Evolutionary conservation across 225 moss, liverwort and hornwort species (phyloP), one percentile per base, ranked within the genome.

Genomic region (Polytrichum commune): DNA sequence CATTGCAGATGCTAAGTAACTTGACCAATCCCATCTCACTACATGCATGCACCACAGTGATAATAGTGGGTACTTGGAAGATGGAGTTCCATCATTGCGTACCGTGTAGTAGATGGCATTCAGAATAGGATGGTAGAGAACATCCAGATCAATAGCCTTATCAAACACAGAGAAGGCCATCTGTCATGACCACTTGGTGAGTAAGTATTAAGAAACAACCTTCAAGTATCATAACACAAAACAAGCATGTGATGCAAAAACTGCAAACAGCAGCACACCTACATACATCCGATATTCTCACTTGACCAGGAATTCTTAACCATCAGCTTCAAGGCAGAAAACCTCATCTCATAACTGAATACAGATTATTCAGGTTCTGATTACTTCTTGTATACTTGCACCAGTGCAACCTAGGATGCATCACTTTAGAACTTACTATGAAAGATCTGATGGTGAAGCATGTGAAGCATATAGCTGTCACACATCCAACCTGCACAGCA

Each of bases 61-160:
- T 46, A 16, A 46, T 16, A 46, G 46, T 46, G 16, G 16, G 0
- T 46, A 13, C 46, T 46, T 46, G 46, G 38, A 46, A 46, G 46
- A 58, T 20, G 1, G 24, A 20, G 22, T 23, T 58, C 7, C 7
- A 58, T 7, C 24, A 58, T 58, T 55, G 20, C 79, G 69, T 89
- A 98, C 97, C 91, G 89, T 95, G 76, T 98, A 98, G 83, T 95
- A 95, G 64, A 98, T 88, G 46, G 84, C 93, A 67, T 98, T 98
- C 71, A 98, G 68, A 27, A 98, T 82, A 75, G 97, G 97, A 86
- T 98, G 97, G 64, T 93, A 78, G 33, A 98, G 94, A 28, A 95
- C 95, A 77, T 98, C 93, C 82, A 98, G 83, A 73, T 98, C 88
- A n/a, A 91, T 95, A 32, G 92, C 82, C 74, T 88, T 95, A 81